Conservation (phyloP, 2,329 filamentous ascomycete genomes). For the Sclerotinia glacialis region DNA sequence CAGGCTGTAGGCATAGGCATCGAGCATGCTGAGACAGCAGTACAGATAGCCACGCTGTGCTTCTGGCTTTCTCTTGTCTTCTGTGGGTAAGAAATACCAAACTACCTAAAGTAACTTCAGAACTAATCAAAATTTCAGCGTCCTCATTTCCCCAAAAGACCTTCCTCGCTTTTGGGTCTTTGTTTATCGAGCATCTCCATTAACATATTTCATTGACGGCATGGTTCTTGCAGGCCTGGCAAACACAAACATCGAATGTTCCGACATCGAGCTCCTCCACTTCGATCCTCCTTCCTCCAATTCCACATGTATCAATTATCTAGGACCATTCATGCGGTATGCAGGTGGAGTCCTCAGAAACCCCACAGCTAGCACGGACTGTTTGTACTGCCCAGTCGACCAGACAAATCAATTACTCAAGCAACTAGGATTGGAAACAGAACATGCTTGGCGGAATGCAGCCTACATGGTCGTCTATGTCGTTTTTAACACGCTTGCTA, state of each 20-base stretch:
- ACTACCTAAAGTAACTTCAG: no score
- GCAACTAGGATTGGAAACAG: no score
- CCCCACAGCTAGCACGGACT: slow-evolving; percentile 37
- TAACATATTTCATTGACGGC: slow-evolving; percentile 73
- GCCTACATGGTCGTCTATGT: neutral
- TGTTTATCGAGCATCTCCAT: slow-evolving; percentile 76
- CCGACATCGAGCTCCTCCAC: slow-evolving; percentile 61
- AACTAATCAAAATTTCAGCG: no score
- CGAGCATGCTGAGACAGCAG: slow-evolving; percentile 61
- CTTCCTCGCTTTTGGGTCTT: slow-evolving; percentile 77
- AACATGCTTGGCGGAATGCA: no score
- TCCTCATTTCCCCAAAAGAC: slow-evolving; percentile 21
- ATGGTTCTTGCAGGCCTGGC: slow-evolving; percentile 68
- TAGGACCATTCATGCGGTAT: slow-evolving; percentile 48
- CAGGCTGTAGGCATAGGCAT: no score
- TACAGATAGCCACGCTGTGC: slow-evolving; percentile 69
- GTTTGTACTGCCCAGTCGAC: slow-evolving; percentile 36
- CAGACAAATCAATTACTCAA: no score
- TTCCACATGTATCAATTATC: slow-evolving; percentile 58
- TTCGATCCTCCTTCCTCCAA: slow-evolving; percentile 54
- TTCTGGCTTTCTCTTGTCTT: slow-evolving; percentile 72
- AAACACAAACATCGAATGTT: slow-evolving; percentile 61
- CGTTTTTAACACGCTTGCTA: neutral
- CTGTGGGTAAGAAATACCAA: slow-evolving; percentile 44
- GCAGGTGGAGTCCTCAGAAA: slow-evolving; percentile 51